Percentiles rank a stretch among this genome's conserved stretches.
phyloP scores from a whole-genome alignment of 371 early-diverging fungal genomes.

The Mortierella sp. region DNA sequence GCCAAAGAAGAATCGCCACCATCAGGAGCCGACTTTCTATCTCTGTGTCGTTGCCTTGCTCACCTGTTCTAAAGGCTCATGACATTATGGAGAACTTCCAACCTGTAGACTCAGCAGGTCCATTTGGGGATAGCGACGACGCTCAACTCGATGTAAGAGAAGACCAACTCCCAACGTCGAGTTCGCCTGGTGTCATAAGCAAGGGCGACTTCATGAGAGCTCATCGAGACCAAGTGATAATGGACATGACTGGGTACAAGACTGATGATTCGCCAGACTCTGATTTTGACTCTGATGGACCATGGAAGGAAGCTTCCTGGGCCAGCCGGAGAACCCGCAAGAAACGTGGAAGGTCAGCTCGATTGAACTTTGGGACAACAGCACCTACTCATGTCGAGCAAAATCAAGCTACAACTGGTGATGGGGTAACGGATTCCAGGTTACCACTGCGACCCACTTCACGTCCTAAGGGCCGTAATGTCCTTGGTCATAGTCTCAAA shows the following conservation, averaged over 20 bases:
- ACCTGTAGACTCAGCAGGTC: slow-evolving; percentile 26
- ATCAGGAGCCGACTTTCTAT: slow-evolving; percentile 17
- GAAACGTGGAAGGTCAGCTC: slow-evolving; percentile 3
- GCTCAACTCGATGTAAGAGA: not conserved
- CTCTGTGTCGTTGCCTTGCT: slow-evolving; percentile 28
- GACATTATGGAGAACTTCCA: slow-evolving; percentile 39
- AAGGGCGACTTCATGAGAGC: slow-evolving; percentile 4
- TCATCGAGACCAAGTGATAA: slow-evolving; percentile 40
- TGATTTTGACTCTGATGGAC: slow-evolving; percentile 33
- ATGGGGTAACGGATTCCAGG: slow-evolving; percentile 1
- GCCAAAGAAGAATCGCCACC: not conserved
- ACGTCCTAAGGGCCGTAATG: not conserved
- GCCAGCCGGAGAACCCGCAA: not conserved
- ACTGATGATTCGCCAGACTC: slow-evolving; percentile 57
- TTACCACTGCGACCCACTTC: slow-evolving; percentile 15
- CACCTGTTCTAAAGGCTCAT: slow-evolving; percentile 16
- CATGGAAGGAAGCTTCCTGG: not conserved
- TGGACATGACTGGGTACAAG: slow-evolving; percentile 75
- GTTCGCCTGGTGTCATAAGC: not conserved
- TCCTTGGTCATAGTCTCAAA: not conserved
- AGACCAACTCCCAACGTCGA: not conserved
- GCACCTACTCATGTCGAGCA: not conserved
- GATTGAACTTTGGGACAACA: not conserved
- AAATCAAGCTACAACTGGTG: not conserved
- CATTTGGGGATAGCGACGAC: not conserved